Evolutionary conservation across 2,329 filamentous ascomycete genomes (phyloP), one percentile per base, ranked within the genome.

Genomic region (Dactylellina parvicollis): DNA sequence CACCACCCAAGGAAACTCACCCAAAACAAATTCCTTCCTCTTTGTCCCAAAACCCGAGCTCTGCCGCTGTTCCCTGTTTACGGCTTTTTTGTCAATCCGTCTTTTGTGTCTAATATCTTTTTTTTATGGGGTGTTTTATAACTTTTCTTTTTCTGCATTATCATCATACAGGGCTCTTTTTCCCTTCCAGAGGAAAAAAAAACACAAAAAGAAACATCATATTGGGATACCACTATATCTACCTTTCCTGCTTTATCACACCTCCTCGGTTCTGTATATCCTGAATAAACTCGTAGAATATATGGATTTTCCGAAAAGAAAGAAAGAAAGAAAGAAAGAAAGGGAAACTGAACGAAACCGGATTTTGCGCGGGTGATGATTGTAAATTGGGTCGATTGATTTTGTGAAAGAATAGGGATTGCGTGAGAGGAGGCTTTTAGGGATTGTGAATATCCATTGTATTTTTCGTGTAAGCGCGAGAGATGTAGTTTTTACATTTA

Each of bases 91-190:
- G 4, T n/a, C n/a, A n/a, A n/a, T n/a, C n/a, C n/a, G n/a, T 52
- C 26, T 47, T 46, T 14, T 54, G 9, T 65, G 34, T 62, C 30
- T 62, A 62, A 46, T 65, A 42, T 44, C 34, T 50, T 55, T 64
- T n/a, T 40, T 49, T 26, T n/a, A n/a, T 16, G 62, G 62, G 50
- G 62, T 67, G 44, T 55, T 64, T 56, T 62, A 69, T 59, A 56
- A 32, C 46, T 61, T 42, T 71, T 57, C 18, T 46, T 46, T 62
- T 62, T 14, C 38, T 56, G 14, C 34, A 54, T 64, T 16, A 38
- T 62, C 60, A 65, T 65, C 24, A 46, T 65, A 65, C 47, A 55
- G 57, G 44, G 42, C 57, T 26, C 14, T 5, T 34, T 14, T 36
- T 46, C 14, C n/a, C 26, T 32, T 26, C 14, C 38, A 38, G 38